Percentiles rank a stretch among this genome's conserved stretches.
phyloP scores from a whole-genome alignment of 192 early-diverging fungal species.

The Coemansia sp. region DNA sequence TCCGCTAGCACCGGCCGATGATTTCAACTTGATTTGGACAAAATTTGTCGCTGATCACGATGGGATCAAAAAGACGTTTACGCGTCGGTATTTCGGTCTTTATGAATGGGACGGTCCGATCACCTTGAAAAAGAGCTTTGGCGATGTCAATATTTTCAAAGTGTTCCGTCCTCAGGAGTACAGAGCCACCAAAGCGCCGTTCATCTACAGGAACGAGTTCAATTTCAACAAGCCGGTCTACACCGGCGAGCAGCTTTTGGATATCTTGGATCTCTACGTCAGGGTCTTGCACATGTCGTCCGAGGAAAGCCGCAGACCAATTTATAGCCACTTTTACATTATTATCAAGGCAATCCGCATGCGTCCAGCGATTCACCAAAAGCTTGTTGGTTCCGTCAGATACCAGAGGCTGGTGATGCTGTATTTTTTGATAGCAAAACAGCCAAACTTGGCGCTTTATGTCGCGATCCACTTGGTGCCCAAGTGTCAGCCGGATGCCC shows the following conservation, averaged over 20 bases:
- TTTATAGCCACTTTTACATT: conserved; percentile 32
- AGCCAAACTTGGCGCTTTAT: conserved; percentile 24
- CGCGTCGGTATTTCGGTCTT: conserved; percentile 14
- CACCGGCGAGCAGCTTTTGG: conserved; percentile 11
- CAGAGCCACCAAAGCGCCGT: not conserved
- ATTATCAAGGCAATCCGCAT: conserved; percentile 50
- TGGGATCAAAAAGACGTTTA: conserved; percentile 31
- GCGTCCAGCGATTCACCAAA: conserved; percentile 20
- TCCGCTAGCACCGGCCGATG: conserved; percentile 21
- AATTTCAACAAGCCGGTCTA: conserved; percentile 16
- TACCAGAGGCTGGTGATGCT: conserved; percentile 17
- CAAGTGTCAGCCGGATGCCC: not conserved
- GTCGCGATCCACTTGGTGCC: conserved; percentile 16
- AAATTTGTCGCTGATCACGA: conserved; percentile 18
- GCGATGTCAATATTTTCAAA: conserved; percentile 7
- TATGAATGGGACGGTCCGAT: not conserved
- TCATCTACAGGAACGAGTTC: conserved; percentile 27
- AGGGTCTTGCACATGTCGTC: conserved; percentile 17
- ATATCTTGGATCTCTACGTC: conserved; percentile 25
- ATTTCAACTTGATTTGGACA: conserved; percentile 10
- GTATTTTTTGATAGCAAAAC: conserved; percentile 27
- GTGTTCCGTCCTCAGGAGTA: conserved; percentile 15
- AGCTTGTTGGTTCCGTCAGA: not conserved
- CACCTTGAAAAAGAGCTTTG: not conserved
- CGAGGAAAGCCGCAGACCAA: not conserved